These are phyloP conservation scores for Akanthomyces dipterigenus DNA, from an alignment of 2,329 filamentous ascomycete species.

Conservation along the genomic window DNA sequence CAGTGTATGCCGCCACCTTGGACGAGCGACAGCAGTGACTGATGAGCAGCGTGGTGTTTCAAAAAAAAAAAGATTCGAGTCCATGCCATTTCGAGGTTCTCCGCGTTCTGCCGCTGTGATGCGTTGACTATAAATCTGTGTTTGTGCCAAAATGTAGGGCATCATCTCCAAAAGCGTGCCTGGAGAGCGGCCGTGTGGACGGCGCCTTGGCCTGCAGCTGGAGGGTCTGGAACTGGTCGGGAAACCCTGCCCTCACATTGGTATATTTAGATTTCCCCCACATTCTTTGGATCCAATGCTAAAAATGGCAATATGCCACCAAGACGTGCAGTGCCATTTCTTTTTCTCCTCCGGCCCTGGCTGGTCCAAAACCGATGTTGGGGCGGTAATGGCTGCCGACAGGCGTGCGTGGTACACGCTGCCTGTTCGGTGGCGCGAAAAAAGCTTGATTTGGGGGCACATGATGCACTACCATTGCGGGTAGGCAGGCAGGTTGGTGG, in stretches of 20 bases:
- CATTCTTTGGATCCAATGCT: neutral
- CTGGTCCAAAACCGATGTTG: neutral
- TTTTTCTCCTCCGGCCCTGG: neutral
- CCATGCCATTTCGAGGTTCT: too few species aligned
- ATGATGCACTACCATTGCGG: neutral
- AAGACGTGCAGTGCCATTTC: neutral
- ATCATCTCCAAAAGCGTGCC: too few species aligned
- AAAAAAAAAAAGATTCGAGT: neutral
- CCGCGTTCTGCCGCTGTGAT: neutral
- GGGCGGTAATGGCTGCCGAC: neutral
- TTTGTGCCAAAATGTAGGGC: neutral
- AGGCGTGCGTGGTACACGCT: neutral
- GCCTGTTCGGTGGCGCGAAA: neutral
- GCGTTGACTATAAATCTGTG: neutral
- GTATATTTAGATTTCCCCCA: neutral
- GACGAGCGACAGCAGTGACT: neutral
- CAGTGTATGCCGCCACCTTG: neutral
- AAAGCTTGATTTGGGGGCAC: constrained; percentile 4
- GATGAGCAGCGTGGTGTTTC: too few species aligned
- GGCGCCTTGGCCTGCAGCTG: neutral
- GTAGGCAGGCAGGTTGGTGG: neutral
- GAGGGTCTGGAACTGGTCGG: neutral
- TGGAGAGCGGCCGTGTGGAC: neutral
- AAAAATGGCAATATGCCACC: neutral
- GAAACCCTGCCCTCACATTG: neutral